Evolutionary conservation across 2,329 filamentous ascomycete species (phyloP), one percentile per base, ranked within the genome.

Genomic region (Colletotrichum sojae): DNA sequence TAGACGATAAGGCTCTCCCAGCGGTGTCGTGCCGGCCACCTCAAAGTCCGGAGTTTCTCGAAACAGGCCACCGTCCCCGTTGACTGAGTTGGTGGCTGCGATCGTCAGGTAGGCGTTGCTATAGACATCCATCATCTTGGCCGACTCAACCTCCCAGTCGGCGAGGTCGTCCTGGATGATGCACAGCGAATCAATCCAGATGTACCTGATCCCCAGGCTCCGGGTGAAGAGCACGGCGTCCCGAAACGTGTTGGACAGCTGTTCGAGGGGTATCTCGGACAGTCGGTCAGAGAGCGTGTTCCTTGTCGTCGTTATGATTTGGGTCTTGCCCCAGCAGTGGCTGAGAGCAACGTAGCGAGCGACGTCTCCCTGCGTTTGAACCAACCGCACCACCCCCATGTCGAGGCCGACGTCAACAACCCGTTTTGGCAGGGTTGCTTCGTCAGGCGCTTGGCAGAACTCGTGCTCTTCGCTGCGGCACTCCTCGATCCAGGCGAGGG

Each of bases 151-250:
- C 31, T 71, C 58, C 71, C 71, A 72, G 49, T 73, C 72, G 3
- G 49, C 22, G 22, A 53, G 63, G 2, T 66, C 69, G 43, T 73
- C 66, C 22, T 73, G 72, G 15, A 73, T 66, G 46, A 73, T 73
- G 54, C 72, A 73, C 1, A 73, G 51, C 1, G 68, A 70, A 8
- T 73, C 72, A 25, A 73, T 71, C 72, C 72, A 73, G 13, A 73
- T 27, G 48, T 73, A 73, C 16, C 52, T 57, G 20, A 72, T 60
- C 2, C 65, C 65, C n/a, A 73, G 56, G 13, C 53, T 49, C 9
- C 55, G 46, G 3, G 72, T 66, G 27, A 73, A 57, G 2, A 6
- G 10, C 13, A 72, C 46, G 16, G 66, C 62, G 27, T 73, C 65
- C 6, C 40, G 45, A 55, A 63, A 72, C 46, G 57, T 73, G 46